Conservation (phyloP, 257 asterid genomes). For the Solanum chiquidenum region DNA sequence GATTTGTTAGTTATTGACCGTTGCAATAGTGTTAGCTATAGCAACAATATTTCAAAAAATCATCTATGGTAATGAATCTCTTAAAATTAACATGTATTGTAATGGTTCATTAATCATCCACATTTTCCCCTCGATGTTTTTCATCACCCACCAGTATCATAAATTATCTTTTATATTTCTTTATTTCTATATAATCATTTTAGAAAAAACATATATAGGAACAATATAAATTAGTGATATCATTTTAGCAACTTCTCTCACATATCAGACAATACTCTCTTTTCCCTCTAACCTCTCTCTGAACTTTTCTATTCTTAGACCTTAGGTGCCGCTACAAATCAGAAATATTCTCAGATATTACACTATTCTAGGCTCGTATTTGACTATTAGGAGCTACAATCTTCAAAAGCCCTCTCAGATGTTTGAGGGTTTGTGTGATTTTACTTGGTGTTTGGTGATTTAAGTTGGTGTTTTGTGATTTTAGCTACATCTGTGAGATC, state of each 20-base stretch:
- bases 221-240: not conserved
- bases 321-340: not conserved
- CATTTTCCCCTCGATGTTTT: not conserved
- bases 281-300: not conserved
- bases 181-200: not conserved
- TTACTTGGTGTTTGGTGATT: not conserved
- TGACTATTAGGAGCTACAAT: not conserved
- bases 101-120: not conserved
- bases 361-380: not conserved
- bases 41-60: too few relatives aligned
- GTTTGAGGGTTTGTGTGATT: not conserved
- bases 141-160: not conserved
- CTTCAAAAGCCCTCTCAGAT: not conserved
- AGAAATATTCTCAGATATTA: too few relatives aligned
- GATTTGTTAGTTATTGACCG: not conserved
- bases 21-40: not conserved
- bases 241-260: not conserved
- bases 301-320: not conserved
- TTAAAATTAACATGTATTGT: not conserved
- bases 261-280: not conserved
- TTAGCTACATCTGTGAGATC: too few relatives aligned
- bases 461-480: not conserved
- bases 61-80: too few relatives aligned
- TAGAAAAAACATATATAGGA: not conserved
- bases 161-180: not conserved